Evolutionary conservation across 108 stramenopile genomes (phyloP).

Genomic region (Pinguiococcus pyrenoidosus): DNA sequence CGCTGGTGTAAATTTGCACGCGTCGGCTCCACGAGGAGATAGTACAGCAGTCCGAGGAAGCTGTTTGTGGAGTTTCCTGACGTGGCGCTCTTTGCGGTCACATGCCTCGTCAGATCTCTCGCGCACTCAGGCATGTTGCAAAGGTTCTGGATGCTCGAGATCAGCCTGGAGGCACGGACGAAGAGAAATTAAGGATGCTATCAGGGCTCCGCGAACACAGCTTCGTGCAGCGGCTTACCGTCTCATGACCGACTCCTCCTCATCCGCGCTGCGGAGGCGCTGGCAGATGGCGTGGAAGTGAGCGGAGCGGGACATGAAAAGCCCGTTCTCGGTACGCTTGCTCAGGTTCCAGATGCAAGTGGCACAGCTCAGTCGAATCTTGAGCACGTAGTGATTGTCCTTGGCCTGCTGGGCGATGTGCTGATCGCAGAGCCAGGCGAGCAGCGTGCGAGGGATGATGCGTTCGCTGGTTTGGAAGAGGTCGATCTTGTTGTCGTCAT

Average conservation of each 20-base stretch:
- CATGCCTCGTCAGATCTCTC: slow-evolving; percentile 8
- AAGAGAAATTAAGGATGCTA: no score
- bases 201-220: no score
- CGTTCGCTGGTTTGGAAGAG: slow-evolving; percentile 11
- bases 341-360: slow-evolving; percentile 21
- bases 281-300: slow-evolving; percentile 1
- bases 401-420: slow-evolving; percentile 1
- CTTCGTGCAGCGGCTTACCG: no score
- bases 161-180: no score
- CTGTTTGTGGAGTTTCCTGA: no score
- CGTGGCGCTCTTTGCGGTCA: not conserved
- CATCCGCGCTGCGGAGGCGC: not conserved
- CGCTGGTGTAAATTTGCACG: slow-evolving; percentile 16
- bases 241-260: slow-evolving; percentile 12
- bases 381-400: not conserved
- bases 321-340: slow-evolving; percentile 7
- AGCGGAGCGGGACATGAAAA: not conserved
- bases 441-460: slow-evolving; percentile 1
- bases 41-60: slow-evolving; percentile 6
- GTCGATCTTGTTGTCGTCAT: slow-evolving; percentile 22
- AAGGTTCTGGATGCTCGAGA: no score
- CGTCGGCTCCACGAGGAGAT: not conserved
- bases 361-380: slow-evolving; percentile 2
- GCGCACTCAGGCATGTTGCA: slow-evolving; percentile 6
- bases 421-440: slow-evolving; percentile 4